Base-by-base conservation (phyloP, 2,329 filamentous ascomycete species). In the Pezicula rhizophila region DNA sequence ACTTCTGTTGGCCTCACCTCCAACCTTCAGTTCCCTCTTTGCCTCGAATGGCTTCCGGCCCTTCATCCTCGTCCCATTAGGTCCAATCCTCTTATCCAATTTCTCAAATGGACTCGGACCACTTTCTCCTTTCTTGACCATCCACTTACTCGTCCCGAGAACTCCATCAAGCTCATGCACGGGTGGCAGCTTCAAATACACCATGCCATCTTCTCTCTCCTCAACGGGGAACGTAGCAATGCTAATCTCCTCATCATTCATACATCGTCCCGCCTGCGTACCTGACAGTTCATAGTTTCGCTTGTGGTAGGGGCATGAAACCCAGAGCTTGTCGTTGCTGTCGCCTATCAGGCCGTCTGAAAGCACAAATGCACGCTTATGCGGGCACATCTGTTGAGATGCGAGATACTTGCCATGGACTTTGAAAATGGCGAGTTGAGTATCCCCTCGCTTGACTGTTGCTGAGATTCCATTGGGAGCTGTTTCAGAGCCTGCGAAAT, bases 341-440 rank as follows among this genome's bases (percentile, higher is more conserved):
- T 69, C 60, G 37, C 91, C 90, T 42, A 96, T 78, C 8, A 96
- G 71, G 1, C 89, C 89, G 64, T 96, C 91, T 0, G 85, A 86
- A 23, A 96, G 79, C n/a, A 91, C 85, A 61, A 96, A 96, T 1
- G 89, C 84, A 10, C 89, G 84, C 69, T 92, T 93, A 71, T 95
- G 89, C 8, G 90, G 90, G 65, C 90, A 96, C 90, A 96, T 96
- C 64, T 96, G 89, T 70, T 96, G 90, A 12, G 86, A 87, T 50
- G 87, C 87, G 66, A 92, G 92, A 74, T 84, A 95, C 47, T 78
- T 79, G 17, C 89, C 89, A 47, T 80, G 79, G 53, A 95, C 78
- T 60, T 89, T 87, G 80, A 91, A 96, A 46, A 96, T 73, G 7
- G 90, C 89, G 2, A 96, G 77, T 67, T 96, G 90, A 0, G 89